Evolutionary conservation across 1,284 basidiomycete species (phyloP).

Genomic region (Papiliotrema nemorosa): DNA sequence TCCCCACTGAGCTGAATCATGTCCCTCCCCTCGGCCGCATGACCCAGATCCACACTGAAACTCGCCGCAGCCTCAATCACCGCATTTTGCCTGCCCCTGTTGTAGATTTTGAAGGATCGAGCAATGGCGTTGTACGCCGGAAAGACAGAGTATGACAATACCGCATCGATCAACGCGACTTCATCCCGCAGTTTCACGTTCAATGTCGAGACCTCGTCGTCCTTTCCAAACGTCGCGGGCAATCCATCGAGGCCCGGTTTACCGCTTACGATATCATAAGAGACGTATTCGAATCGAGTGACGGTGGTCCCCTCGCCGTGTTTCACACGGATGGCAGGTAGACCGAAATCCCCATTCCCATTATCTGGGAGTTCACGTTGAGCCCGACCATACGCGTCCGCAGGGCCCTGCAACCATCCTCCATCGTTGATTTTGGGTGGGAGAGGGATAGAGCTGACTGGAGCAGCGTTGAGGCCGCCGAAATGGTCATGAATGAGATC

Average conservation of each 20-base stretch:
- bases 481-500: slow-evolving; percentile 27
- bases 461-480: too few species aligned
- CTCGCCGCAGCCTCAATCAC: slow-evolving; percentile 22
- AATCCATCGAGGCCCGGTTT: slow-evolving; percentile 21
- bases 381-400: neutral
- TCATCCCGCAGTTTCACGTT: slow-evolving; percentile 22
- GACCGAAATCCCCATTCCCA: slow-evolving; percentile 32
- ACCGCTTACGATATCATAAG: slow-evolving; percentile 18
- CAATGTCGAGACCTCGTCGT: slow-evolving; percentile 18
- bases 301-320: slow-evolving; percentile 18
- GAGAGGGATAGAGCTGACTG: neutral
- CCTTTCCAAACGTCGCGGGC: slow-evolving; percentile 24
- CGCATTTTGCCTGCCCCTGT: slow-evolving; percentile 13
- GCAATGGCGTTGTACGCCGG: slow-evolving; percentile 15
- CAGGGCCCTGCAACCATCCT: slow-evolving; percentile 4
- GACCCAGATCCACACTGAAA: slow-evolving; percentile 22
- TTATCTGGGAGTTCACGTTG: slow-evolving; percentile 28
- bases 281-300: slow-evolving; percentile 17
- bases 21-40: slow-evolving; percentile 18
- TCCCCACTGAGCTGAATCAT: slow-evolving; percentile 30
- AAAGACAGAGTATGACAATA: slow-evolving; percentile 28
- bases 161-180: slow-evolving; percentile 9
- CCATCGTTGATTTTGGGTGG: neutral
- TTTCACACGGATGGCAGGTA: slow-evolving; percentile 26
- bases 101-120: slow-evolving; percentile 16